Conservation (phyloP, 495 filamentous ascomycete species). For the Penicillium chermesinum region DNA sequence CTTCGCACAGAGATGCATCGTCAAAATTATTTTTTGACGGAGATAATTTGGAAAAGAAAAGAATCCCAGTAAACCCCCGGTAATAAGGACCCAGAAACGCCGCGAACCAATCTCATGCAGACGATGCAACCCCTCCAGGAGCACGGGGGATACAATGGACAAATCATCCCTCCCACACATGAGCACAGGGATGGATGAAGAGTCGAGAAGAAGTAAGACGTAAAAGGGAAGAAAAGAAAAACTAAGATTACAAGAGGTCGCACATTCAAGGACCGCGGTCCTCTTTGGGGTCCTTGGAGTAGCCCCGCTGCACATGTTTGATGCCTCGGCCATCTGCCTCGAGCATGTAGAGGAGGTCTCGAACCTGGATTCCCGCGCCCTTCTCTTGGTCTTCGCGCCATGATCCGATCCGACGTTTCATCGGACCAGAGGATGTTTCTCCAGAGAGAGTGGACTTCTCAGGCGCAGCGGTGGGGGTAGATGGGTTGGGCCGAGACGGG, state of each 20-base stretch:
- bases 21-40: neutral
- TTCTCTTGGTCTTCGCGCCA: constrained; percentile 47
- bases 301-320: constrained; percentile 43
- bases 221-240: constrained; percentile 9
- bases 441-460: constrained; percentile 31
- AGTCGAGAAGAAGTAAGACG: constrained; percentile 13
- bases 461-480: constrained; percentile 28
- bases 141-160: neutral
- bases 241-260: constrained; percentile 18
- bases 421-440: constrained; percentile 21
- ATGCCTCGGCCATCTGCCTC: constrained; percentile 44
- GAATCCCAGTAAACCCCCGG: neutral
- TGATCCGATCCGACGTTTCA: constrained; percentile 36
- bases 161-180: neutral
- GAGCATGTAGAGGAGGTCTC: constrained; percentile 48
- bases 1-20: neutral
- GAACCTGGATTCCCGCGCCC: constrained; percentile 43
- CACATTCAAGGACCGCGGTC: constrained; percentile 29
- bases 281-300: constrained; percentile 41
- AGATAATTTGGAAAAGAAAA: neutral
- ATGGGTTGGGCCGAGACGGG: constrained; percentile 31
- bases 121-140: constrained; percentile 17
- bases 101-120: constrained; percentile 17
- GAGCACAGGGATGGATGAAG: neutral
- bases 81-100: constrained; percentile 11